Percentiles rank a stretch among this genome's conserved stretches.
Conservation (phyloP, 768 basidiomycete genomes). For the Lyophyllum decastes region DNA sequence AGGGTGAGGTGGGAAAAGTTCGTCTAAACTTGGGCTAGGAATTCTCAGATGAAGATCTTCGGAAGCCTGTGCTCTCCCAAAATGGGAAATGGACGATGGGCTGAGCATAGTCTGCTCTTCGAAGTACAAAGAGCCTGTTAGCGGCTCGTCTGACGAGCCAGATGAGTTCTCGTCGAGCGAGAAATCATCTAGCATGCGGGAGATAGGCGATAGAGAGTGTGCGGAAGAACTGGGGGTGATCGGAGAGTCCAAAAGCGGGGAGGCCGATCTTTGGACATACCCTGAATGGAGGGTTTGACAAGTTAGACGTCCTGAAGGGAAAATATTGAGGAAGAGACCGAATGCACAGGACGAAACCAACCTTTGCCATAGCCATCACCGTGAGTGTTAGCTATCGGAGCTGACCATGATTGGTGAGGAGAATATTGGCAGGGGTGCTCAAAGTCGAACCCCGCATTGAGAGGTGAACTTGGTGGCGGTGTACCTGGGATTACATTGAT, state of each 20-base stretch:
- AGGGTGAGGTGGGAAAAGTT: neutral
- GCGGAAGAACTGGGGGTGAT: constrained; percentile 7
- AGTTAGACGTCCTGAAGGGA: neutral
- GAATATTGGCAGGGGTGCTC: neutral
- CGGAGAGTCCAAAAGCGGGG: constrained; percentile 7
- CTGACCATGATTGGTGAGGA: neutral
- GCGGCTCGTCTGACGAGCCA: neutral
- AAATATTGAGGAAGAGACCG: neutral
- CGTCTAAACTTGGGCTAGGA: neutral
- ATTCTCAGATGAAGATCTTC: constrained; percentile 2
- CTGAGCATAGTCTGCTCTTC: constrained; percentile 2
- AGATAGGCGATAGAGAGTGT: constrained; percentile 8
- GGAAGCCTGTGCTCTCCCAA: neutral
- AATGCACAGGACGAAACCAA: neutral
- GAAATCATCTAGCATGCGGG: neutral
- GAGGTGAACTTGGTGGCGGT: constrained; percentile 1
- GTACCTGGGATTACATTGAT: constrained; percentile 13
- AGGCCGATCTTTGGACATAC: neutral
- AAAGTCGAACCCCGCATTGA: neutral
- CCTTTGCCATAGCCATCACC: constrained; percentile 4
- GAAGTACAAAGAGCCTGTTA: neutral
- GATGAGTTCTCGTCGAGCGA: neutral
- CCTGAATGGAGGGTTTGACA: neutral
- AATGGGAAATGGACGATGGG: neutral
- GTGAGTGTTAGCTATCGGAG: neutral